Base-by-base conservation (phyloP, 2,329 filamentous ascomycete species). In the Aspergillus transmontanensis region DNA sequence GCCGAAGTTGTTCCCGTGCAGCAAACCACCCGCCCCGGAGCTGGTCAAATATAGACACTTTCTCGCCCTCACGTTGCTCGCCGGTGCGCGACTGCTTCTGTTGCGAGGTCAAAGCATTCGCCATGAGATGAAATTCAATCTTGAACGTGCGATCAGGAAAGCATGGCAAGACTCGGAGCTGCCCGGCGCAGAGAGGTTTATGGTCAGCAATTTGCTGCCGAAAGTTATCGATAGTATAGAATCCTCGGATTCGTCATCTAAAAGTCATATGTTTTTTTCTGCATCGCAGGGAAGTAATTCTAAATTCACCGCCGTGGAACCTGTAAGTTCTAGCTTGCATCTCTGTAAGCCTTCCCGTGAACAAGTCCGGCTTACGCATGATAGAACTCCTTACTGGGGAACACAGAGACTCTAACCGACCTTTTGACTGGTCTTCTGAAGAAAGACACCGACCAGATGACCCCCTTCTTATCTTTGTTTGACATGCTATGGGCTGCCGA, bases 401-500 rank as follows among this genome's bases (percentile, higher is more conserved):
- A 66, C 16, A 71, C 74, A 21, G 68, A 69, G 12, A 68, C 66
- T 2, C 65, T 68, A 10, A 66, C 68, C 11, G 69, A 71, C 30
- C 64, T 70, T 19, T 59, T 71, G 41, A 68, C 66, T 3, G 63
- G 59, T 3, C 46, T 71, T 10, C 61, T 69, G 41, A 58, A 60
- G 36, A 64, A 61, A 7, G 64, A 68, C 55, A 55, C 60, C 11
- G 73, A 76, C 36, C 75, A 74, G 63, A 63, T 75, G 36, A 64
- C 70, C 53, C 70, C 75, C 10, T 77, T 77, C 59, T 75, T 70
- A 65, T 69, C 73, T 10, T 58, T 78, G 9, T 75, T 71, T 50
- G 76, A 78, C 59, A 71, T 71, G 36, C 56, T 76, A 41, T 77
- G 75, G 73, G 74, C 75, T 1, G 68, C 72, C 7, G 76, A 78